These are phyloP conservation scores for Cercophora samala DNA, from an alignment of 495 filamentous ascomycete species.

Conservation along the genomic window DNA sequence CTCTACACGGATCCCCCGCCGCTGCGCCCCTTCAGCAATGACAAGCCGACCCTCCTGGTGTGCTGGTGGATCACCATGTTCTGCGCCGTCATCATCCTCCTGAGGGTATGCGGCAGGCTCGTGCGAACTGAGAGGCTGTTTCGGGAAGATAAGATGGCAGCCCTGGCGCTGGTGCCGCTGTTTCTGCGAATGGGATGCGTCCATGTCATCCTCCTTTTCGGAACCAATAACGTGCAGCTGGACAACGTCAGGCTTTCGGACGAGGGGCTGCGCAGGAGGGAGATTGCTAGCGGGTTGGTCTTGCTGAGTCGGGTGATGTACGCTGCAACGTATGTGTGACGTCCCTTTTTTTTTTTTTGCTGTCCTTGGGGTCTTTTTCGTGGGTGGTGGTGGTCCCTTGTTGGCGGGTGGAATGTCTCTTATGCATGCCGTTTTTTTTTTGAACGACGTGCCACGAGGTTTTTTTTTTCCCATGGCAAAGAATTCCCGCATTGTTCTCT, in stretches of 20 bases:
- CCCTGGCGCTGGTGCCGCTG: constrained; percentile 74
- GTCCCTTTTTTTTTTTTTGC: constrained; percentile 7
- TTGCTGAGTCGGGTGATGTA: constrained; percentile 65
- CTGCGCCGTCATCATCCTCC: constrained; percentile 73
- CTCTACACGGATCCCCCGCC: constrained; percentile 60
- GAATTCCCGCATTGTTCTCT: constrained; percentile 1
- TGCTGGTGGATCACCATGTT: constrained; percentile 93
- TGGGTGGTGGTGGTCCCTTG: not conserved
- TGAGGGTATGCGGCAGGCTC: constrained; percentile 74
- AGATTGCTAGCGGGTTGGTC: constrained; percentile 62
- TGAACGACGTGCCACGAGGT: constrained; percentile 3
- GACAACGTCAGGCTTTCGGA: constrained; percentile 41
- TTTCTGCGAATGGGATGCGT: constrained; percentile 78
- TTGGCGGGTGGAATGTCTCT: constrained; percentile 4
- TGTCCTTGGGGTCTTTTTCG: too few species aligned
- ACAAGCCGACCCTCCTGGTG: constrained; percentile 79
- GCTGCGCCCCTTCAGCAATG: constrained; percentile 50
- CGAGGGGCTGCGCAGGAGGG: constrained; percentile 47
- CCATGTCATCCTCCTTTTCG: constrained; percentile 77
- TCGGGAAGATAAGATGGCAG: constrained; percentile 81
- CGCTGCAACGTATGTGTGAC: constrained; percentile 59
- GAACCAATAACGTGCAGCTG: constrained; percentile 77
- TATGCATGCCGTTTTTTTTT: not conserved
- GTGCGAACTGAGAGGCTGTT: constrained; percentile 79
- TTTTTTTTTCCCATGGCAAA: not conserved